phyloP scores from a whole-genome alignment of 257 asterid genomes.

The Schizonepeta tenuifolia region DNA sequence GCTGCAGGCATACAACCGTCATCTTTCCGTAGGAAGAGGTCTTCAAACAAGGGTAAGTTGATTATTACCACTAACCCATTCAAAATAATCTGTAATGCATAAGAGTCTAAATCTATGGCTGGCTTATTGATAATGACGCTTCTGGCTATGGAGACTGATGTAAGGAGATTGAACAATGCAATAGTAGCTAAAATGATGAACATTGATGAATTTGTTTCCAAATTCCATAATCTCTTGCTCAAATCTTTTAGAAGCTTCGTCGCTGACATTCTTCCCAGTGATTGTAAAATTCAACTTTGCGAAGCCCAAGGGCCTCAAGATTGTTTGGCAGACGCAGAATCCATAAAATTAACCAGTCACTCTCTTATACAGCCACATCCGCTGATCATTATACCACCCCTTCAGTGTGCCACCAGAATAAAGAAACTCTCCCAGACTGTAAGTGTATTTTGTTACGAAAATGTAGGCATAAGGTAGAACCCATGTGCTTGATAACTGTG shows the following conservation, averaged over 20 bases:
- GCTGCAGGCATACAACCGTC: conserved; percentile 21
- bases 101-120: neutral
- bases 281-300: conserved; percentile 11
- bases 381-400: conserved; percentile 30
- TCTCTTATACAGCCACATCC: conserved; percentile 30
- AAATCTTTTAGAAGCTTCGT: conserved; percentile 13
- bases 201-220: conserved; percentile 22
- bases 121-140: neutral
- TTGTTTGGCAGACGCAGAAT: conserved; percentile 16
- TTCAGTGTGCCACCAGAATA: conserved; percentile 7
- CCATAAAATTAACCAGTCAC: conserved; percentile 11
- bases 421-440: conserved; percentile 27
- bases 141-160: conserved; percentile 4
- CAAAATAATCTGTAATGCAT: conserved; percentile 10
- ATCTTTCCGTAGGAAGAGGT: conserved; percentile 11
- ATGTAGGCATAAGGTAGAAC: conserved; percentile 12
- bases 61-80: conserved; percentile 14
- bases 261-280: neutral
- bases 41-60: conserved; percentile 26
- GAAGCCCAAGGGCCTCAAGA: conserved; percentile 23
- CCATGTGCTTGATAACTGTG: conserved; percentile 20
- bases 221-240: conserved; percentile 30
- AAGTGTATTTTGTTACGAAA: conserved; percentile 1
- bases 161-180: conserved; percentile 18
- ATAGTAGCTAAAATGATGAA: conserved; percentile 16